Conservation (phyloP, 192 early-diverging fungal species). For the Gaertneriomyces semiglobifer region DNA sequence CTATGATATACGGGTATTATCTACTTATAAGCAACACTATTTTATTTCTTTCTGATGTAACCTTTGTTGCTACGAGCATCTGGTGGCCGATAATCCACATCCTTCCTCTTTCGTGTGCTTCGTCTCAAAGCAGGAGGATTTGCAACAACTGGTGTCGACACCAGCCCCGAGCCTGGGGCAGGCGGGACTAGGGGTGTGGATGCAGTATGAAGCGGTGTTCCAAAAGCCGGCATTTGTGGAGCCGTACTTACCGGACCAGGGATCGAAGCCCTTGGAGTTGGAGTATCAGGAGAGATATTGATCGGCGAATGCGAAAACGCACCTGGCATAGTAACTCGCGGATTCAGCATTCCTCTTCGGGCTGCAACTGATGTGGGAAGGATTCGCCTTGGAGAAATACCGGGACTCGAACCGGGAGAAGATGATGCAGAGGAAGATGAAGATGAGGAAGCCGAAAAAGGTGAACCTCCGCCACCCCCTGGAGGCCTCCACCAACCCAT, state of each 20-base stretch:
- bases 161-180: neutral
- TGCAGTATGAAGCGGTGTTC: neutral
- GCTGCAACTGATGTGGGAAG: neutral
- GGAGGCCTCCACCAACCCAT: neutral
- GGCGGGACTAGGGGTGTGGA: neutral
- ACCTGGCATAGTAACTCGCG: neutral
- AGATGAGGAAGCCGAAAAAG: neutral
- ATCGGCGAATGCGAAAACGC: neutral
- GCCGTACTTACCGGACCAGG: too few species aligned
- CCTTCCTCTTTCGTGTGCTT: neutral
- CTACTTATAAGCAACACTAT: neutral
- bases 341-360: neutral
- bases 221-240: too few species aligned
- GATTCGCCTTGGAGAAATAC: neutral
- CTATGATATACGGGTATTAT: neutral
- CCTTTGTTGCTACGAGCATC: conserved; percentile 1
- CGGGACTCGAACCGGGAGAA: neutral
- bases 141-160: neutral
- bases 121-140: neutral
- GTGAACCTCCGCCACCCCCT: neutral
- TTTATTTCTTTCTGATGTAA: neutral
- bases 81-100: neutral
- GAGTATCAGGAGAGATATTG: too few species aligned
- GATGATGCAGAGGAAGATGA: neutral
- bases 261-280: conserved; percentile 1